Base-by-base conservation (phyloP, 768 basidiomycete genomes). In the Neoboletus subvelutipes region DNA sequence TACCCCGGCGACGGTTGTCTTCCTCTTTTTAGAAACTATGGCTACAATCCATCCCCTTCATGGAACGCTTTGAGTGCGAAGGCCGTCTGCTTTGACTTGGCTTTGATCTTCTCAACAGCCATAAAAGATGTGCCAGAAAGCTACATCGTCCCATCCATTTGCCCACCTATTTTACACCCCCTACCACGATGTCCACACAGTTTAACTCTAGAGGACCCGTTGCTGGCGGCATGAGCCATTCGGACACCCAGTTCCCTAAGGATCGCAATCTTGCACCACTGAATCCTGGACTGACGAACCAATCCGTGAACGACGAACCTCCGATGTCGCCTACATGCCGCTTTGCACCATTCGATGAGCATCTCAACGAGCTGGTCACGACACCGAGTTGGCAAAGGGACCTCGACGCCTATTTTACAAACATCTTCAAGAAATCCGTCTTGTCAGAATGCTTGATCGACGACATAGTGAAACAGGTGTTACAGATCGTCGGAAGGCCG, bases 1-100 rank as follows among this genome's bases (percentile, higher is more conserved):
- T 84, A 84, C 77, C 78, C 78, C 81, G 82, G 81, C 80, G 34
- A 50, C 20, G 3, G 2, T 22, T 1, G 4, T 10, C 0, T 0
- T n/a, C 0, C 3, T 15, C 7, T 1, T 58, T 15, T 15, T 1
- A 40, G 18, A 13, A 8, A 5, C 1, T 4, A 50, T 10, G 2
- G 8, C 22, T n/a, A n/a, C 12, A 10, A 4, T 28, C 33, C 7
- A 3, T 26, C 17, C 1, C 18, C 17, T 7, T 50, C 18, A 31
- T 33, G 20, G 18, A 46, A 29, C 28, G 31, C 47, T 22, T 24
- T 50, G 34, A 29, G 17, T 29, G 24, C 18, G 11, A 12, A 26
- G 13, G 13, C n/a, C 29, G 15, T 12, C 28, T 4, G 56, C 50
- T 63, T 63, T 54, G 62, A 51, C n/a, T 40, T 40, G 20, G 39